Evolutionary conservation across 2,329 filamentous ascomycete genomes (phyloP).

Genomic region (Cyphellophora attinorum): DNA sequence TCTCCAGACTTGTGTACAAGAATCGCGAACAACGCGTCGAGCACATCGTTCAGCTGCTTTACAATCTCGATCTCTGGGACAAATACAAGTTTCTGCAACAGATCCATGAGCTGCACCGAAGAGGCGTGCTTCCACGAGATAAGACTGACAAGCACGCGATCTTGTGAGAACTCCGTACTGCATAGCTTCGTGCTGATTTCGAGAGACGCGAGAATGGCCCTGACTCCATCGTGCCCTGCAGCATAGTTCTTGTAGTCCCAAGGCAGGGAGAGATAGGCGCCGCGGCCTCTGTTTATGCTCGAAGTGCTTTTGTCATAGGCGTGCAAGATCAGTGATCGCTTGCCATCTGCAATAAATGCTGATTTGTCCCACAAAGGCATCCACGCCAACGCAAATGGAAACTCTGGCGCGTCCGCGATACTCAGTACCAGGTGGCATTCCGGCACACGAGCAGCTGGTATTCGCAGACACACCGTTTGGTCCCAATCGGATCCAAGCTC

Average conservation of each 20-base stretch:
- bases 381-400: conserved; percentile 84
- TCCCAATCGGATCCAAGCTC: conserved; percentile 78
- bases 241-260: conserved; percentile 50
- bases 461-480: conserved; percentile 71
- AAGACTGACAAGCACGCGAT: conserved; percentile 73
- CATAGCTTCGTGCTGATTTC: conserved; percentile 77
- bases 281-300: conserved; percentile 59
- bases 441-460: conserved; percentile 70
- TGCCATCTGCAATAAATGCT: conserved; percentile 79
- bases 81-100: conserved; percentile 78
- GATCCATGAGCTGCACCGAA: conserved; percentile 59
- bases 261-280: conserved; percentile 75
- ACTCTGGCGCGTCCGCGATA: conserved; percentile 73
- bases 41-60: conserved; percentile 79
- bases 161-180: conserved; percentile 90
- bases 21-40: conserved; percentile 85
- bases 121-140: conserved; percentile 76
- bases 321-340: conserved; percentile 74
- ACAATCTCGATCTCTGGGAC: conserved; percentile 97
- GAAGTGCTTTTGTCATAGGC: conserved; percentile 86
- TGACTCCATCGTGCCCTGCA: conserved; percentile 56
- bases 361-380: conserved; percentile 89
- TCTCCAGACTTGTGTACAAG: conserved; percentile 84
- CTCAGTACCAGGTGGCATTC: conserved; percentile 83
- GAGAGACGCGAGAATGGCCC: conserved; percentile 70